Evolutionary conservation across 352 stramenopile genomes (phyloP), one percentile per base, ranked within the genome.

Genomic region (Phytophthora pistaciae): DNA sequence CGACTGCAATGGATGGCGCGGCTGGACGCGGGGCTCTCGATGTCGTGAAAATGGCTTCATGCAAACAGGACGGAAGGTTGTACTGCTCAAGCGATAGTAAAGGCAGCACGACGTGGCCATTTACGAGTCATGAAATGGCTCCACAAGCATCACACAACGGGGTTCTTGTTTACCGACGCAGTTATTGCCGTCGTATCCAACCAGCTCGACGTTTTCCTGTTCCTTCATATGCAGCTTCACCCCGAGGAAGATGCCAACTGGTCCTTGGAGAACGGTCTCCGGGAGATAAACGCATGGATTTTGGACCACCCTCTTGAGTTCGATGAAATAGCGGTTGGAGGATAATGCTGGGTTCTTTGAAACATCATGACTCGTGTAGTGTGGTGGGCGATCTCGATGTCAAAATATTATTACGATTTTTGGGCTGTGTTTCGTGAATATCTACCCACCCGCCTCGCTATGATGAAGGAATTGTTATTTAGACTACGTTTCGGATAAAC

Each of bases 11-110:
- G 58, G 58, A 64, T 46, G 58, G 8, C 16, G 42, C 42, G 4
- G 40, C 38, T 18, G 21, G 20, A 3, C n/a, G 5, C 8, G 58
- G 58, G 7, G 42, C 16, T 46, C 27, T 64, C 5, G 10, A 54
- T 13, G 42, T 56, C 16, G 57, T 64, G 14, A 64, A n/a, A 64
- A 56, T 56, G 57, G 42, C 25, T 64, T 13, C 58, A 64, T 21
- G 7, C 16, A 1, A 64, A 64, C 27, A 29, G 27, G 14, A 16
- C 27, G 6, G 44, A 56, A 64, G 58, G 42, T 6, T 56, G 58
- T 29, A 64, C 44, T 9, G 14, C 42, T 10, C 1, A 52, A 36
- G 58, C 44, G 7, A 55, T 64, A 25, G 9, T 21, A n/a, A 50
- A 44, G 11, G 57, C 57, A 6, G 57, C 44, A 11, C 1, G 16